Evolutionary conservation across 139 green algal species (phyloP), one percentile per base, ranked within the genome.

Genomic region (Volvox africanus): DNA sequence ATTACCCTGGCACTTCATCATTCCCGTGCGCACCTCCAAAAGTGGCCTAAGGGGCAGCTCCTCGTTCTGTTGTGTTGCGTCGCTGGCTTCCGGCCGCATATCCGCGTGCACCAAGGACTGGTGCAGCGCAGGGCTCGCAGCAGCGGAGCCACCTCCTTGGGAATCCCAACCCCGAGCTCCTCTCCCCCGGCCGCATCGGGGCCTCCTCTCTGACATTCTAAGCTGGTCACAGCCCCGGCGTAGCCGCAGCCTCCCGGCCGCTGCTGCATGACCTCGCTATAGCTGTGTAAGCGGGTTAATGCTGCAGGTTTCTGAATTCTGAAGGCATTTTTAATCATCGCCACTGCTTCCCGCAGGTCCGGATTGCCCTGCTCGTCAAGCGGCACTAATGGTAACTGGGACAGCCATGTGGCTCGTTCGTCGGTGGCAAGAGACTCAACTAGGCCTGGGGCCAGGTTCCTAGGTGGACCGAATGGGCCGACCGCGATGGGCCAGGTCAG

Each of bases 91-190:
- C 50, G 24, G 28, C 12, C 2, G 37, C 20, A 0, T 28, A 67
- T 67, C 20, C 61, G 30, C 19, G 2, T 35, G 62, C 82, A 88
- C 82, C 82, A 88, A 13, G 82, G 82, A 67, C 82, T 88, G 82
- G 24, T 79, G 61, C 82, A 88, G 26, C 82, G 82, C 82, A 88
- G 44, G 33, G 24, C 35, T 16, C 82, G 82, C 62, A 88, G 82
- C 33, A 88, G 82, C 62, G 82, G 82, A 30, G 33, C 62, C 82
- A 88, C 62, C 0, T 35, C 62, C 62, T 33, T 35, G 6, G 82
- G 62, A 22, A 88, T 21, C 2, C 20, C n/a, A 33, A 67, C 82
- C 62, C 1, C 69, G 3, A 50, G 37, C 2, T 28, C 79, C 44
- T 71, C 24, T 13, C 24, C 61, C 12, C n/a, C 81, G 0, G 30